Conservation (phyloP, 495 filamentous ascomycete genomes). For the Neurospora sp. region DNA sequence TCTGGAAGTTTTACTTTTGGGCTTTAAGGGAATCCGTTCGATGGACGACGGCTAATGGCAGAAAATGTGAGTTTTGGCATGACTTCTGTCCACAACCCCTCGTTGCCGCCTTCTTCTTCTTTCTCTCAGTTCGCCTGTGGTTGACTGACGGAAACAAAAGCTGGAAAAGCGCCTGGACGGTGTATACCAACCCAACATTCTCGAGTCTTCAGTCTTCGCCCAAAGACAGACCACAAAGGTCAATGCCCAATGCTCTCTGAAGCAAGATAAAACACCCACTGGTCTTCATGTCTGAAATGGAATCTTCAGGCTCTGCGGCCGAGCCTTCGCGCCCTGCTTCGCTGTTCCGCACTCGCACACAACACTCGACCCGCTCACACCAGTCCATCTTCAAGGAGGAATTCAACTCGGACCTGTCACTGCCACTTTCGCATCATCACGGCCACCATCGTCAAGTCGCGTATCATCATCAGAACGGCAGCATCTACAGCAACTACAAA, state of each 20-base stretch:
- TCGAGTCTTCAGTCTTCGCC: neutral
- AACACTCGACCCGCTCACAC: constrained; percentile 8
- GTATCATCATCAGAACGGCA: neutral
- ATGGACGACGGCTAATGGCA: neutral
- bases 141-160: neutral
- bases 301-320: neutral
- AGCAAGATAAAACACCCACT: neutral
- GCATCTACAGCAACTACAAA: neutral
- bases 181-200: neutral
- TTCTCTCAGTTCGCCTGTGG: neutral
- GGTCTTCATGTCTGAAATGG: neutral
- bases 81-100: neutral
- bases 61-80: neutral
- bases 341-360: neutral
- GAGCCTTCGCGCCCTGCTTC: neutral
- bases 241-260: neutral
- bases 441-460: constrained; percentile 6
- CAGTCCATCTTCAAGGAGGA: constrained; percentile 21
- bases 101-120: neutral
- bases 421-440: constrained; percentile 1
- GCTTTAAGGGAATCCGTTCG: neutral
- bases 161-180: neutral
- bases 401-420: constrained; percentile 10
- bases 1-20: neutral
- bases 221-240: neutral